Evolutionary conservation across 1,284 basidiomycete species (phyloP).

Genomic region (Trametes polyzona): DNA sequence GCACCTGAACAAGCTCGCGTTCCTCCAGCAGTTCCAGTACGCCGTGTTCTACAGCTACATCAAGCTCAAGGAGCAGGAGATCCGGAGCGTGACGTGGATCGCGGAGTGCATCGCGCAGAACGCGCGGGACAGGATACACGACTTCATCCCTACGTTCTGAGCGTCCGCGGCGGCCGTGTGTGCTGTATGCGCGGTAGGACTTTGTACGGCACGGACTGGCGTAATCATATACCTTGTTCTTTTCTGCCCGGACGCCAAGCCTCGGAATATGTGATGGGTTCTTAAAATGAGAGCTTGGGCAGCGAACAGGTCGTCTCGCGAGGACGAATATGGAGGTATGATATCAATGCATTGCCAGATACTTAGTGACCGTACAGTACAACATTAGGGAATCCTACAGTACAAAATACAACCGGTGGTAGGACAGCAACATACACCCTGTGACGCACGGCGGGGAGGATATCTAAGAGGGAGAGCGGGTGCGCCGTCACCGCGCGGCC

Average conservation of each 20-base stretch:
- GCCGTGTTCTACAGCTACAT: slow-evolving; percentile 93
- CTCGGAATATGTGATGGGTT: no score
- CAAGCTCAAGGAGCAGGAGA: slow-evolving; percentile 99
- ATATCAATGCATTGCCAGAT: neutral
- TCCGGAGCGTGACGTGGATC: slow-evolving; percentile 96
- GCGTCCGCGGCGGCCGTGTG: no score
- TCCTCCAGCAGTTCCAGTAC: slow-evolving; percentile 95
- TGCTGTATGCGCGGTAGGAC: no score
- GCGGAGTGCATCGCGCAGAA: slow-evolving; percentile 97
- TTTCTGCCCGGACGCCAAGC: neutral
- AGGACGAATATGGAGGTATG: no score
- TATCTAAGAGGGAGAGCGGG: no score
- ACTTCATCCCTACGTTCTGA: slow-evolving; percentile 88
- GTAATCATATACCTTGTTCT: slow-evolving; percentile 24
- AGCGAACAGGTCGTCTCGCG: no score
- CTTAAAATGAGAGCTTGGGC: no score
- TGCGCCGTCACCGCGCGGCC: neutral
- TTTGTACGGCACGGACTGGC: slow-evolving; percentile 23
- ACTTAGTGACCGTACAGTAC: neutral
- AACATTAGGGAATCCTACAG: slow-evolving; percentile 8
- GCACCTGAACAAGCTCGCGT: slow-evolving; percentile 90
- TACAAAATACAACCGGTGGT: slow-evolving; percentile 3
- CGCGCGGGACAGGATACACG: slow-evolving; percentile 90
- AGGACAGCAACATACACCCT: neutral
- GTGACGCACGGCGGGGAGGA: no score